Base-by-base conservation (phyloP, 495 filamentous ascomycete species). In the Staphylotrichum longicolle region DNA sequence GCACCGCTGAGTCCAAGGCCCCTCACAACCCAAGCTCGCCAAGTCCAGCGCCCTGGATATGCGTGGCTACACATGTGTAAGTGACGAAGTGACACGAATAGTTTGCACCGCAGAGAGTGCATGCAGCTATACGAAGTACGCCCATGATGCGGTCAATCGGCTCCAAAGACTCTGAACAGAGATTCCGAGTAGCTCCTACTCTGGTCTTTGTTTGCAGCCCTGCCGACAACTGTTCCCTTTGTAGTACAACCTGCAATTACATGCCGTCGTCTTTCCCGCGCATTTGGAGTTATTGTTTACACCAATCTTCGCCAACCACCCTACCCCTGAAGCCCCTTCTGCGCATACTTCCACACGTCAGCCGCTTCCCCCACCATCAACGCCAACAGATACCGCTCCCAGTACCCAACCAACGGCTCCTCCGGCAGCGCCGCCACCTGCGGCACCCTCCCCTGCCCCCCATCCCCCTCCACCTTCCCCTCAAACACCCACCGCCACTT, bases 361-460 rank as follows among this genome's bases (percentile, higher is more conserved):
- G 20, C 20, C 46, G 53, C 44, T 30, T 71, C 62, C 0, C 70
- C 69, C 2, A 11, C 47, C 49, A 61, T 55, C 63, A 73, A 41
- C 0, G 41, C 58, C 54, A 73, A 35, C 48, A 73, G 20, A 57
- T 63, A 66, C 48, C 70, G 49, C 49, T 74, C 72, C 72, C 71
- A 74, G 40, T 68, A 72, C 12, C 72, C 72, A 0, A 65, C 60
- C 53, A 73, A 7, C 44, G 70, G 70, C 63, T 74, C 72, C 66
- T 74, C 70, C 0, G 58, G 60, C 39, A 72, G 50, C 50, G 51
- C 63, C 44, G 52, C 39, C 9, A 42, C 15, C 45, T 70, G 64
- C 15, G 71, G 71, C 39, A 71, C 60, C 62, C 60, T 60, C 11
- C 33, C 40, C 39, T 30, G 20, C 20, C 20, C 20, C 1, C 65